Evolutionary conservation across 768 basidiomycete species (phyloP).

Genomic region (Termitomyces eurrhizus): DNA sequence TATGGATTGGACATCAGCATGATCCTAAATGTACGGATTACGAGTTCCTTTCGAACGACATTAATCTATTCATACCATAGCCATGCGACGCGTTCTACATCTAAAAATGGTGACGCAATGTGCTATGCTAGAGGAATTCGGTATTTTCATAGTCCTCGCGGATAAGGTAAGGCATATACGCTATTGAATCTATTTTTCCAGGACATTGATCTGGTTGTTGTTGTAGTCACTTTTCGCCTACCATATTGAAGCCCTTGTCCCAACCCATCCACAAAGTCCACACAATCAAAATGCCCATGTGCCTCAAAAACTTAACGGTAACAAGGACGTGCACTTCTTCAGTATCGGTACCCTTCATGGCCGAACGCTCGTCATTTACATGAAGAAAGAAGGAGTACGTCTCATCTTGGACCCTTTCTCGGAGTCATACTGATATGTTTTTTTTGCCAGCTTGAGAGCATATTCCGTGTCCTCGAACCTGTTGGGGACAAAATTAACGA

Average conservation of each 20-base stretch:
- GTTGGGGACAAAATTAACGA: slow-evolving; percentile 88
- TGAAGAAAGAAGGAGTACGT: slow-evolving; percentile 86
- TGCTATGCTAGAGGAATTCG: slow-evolving; percentile 94
- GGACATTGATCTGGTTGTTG: neutral
- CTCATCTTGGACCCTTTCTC: neutral
- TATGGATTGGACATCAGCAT: slow-evolving; percentile 95
- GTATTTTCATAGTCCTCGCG: slow-evolving; percentile 92
- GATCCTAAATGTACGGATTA: slow-evolving; percentile 71
- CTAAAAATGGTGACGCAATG: slow-evolving; percentile 93
- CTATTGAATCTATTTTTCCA: neutral
- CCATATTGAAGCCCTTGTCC: slow-evolving; percentile 94
- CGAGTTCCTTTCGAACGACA: neutral
- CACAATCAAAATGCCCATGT: slow-evolving; percentile 57
- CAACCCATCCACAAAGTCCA: slow-evolving; percentile 68
- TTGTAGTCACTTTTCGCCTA: slow-evolving; percentile 82
- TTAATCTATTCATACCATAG: slow-evolving; percentile 31
- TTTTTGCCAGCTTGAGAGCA: slow-evolving; percentile 64
- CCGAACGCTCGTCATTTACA: slow-evolving; percentile 88
- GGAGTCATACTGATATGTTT: neutral
- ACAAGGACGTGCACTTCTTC: slow-evolving; percentile 94
- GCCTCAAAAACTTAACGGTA: slow-evolving; percentile 88
- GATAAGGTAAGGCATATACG: slow-evolving; percentile 66
- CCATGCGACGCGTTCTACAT: slow-evolving; percentile 90
- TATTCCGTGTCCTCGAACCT: slow-evolving; percentile 97
- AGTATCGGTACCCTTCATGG: slow-evolving; percentile 85